Evolutionary conservation across 2,329 filamentous ascomycete species (phyloP).

Genomic region (Diaporthe eres): DNA sequence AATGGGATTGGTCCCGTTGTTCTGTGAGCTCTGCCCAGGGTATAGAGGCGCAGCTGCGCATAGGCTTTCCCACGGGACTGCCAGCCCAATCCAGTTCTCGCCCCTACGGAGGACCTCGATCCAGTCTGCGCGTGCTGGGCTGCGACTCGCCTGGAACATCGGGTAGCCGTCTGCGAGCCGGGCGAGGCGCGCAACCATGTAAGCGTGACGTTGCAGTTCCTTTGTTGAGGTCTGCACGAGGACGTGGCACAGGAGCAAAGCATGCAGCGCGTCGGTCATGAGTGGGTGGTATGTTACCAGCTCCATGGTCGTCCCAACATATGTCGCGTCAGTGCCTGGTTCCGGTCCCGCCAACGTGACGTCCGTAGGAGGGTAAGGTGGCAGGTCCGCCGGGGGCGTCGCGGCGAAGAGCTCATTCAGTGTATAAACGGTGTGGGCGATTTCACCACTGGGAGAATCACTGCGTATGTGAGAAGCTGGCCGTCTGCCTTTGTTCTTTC

Average conservation of each 20-base stretch:
- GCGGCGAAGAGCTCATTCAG: conserved; percentile 79
- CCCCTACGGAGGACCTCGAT: conserved; percentile 78
- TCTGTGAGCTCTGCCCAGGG: conserved; percentile 34
- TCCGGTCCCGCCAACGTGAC: conserved; percentile 50
- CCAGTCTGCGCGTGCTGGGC: conserved; percentile 84
- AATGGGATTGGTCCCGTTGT: conserved; percentile 8
- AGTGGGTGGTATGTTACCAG: conserved; percentile 85
- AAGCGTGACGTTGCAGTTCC: conserved; percentile 83
- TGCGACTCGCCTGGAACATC: conserved; percentile 80
- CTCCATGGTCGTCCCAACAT: conserved; percentile 62
- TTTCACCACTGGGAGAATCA: conserved; percentile 41
- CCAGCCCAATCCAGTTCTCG: conserved; percentile 78
- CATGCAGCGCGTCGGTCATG: conserved; percentile 83
- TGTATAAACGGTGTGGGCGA: conserved; percentile 58
- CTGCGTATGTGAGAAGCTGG: conserved; percentile 48
- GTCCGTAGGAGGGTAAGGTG: conserved; percentile 72
- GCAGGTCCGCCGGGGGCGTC: conserved; percentile 75
- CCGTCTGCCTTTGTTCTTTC: conserved; percentile 63
- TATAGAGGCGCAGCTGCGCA: conserved; percentile 72
- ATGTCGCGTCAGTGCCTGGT: conserved; percentile 47
- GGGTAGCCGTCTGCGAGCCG: conserved; percentile 85
- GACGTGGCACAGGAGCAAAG: conserved; percentile 82
- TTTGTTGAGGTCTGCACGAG: conserved; percentile 83
- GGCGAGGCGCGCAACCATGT: conserved; percentile 83
- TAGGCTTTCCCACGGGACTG: conserved; percentile 77